phyloP scores from a whole-genome alignment of 345 rosid species.

The Aurinia saxatilis region DNA sequence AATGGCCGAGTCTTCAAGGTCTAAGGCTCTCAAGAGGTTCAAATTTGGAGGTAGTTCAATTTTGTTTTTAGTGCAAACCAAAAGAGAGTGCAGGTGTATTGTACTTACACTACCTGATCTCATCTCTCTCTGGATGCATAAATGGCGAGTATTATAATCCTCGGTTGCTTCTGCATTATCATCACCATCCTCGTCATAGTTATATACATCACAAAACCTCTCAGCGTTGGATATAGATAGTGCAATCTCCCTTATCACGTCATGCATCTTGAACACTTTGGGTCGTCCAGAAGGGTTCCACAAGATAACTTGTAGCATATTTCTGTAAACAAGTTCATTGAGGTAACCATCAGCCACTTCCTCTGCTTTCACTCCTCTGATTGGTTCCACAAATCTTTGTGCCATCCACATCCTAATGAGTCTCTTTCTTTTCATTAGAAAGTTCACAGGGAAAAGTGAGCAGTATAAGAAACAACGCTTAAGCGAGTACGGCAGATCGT shows the following conservation, averaged over 20 bases:
- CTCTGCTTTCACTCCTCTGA: slow-evolving; percentile 21
- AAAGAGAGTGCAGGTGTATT: slow-evolving; percentile 25
- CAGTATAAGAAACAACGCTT: slow-evolving; percentile 32
- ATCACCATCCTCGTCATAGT: not conserved
- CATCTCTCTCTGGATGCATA: slow-evolving; percentile 22
- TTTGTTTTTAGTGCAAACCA: slow-evolving; percentile 16
- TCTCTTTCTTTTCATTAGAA: slow-evolving; percentile 19
- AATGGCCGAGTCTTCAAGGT: slow-evolving; percentile 28
- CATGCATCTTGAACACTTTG: slow-evolving; percentile 33
- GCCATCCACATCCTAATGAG: slow-evolving; percentile 33
- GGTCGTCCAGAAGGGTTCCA: slow-evolving; percentile 28
- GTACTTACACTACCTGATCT: not conserved
- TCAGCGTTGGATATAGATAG: slow-evolving; percentile 25
- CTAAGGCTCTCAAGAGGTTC: slow-evolving; percentile 28
- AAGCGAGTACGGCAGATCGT: slow-evolving; percentile 22
- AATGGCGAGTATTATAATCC: slow-evolving; percentile 13
- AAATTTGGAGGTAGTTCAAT: slow-evolving; percentile 7
- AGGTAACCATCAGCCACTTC: slow-evolving; percentile 32
- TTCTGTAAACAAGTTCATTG: slow-evolving; percentile 31
- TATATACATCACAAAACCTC: slow-evolving; percentile 21
- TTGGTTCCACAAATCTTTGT: slow-evolving; percentile 26
- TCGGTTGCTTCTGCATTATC: not conserved
- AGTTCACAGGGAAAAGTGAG: slow-evolving; percentile 27
- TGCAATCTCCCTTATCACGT: slow-evolving; percentile 36
- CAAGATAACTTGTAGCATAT: slow-evolving; percentile 33